phyloP scores from a whole-genome alignment of 2,329 filamentous ascomycete genomes.

The Atkinsonella texensis region DNA sequence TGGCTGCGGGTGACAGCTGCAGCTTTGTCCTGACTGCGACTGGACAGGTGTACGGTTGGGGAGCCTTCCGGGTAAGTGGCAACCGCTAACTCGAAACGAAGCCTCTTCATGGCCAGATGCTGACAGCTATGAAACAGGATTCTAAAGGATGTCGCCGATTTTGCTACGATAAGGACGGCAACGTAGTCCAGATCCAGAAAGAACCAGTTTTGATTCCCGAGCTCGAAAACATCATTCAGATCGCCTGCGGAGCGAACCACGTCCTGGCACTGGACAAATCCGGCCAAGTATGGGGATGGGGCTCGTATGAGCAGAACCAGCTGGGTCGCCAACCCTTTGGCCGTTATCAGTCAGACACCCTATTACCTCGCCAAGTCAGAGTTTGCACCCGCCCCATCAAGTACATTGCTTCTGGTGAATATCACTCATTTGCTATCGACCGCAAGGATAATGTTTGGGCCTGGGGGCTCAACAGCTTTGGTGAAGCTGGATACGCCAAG shows the following conservation, averaged over 20 bases:
- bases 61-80: slow-evolving; percentile 57
- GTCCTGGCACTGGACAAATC: slow-evolving; percentile 54
- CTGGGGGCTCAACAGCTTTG: slow-evolving; percentile 83
- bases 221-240: slow-evolving; percentile 53
- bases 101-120: not conserved
- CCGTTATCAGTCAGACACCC: slow-evolving; percentile 49
- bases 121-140: slow-evolving; percentile 3
- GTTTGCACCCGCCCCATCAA: slow-evolving; percentile 45
- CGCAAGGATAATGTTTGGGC: slow-evolving; percentile 58
- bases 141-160: slow-evolving; percentile 18
- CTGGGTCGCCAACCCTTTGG: slow-evolving; percentile 48
- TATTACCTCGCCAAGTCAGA: slow-evolving; percentile 47
- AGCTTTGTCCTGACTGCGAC: slow-evolving; percentile 66
- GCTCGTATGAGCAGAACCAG: slow-evolving; percentile 56
- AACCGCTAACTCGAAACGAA: not conserved
- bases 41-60: slow-evolving; percentile 72
- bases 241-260: slow-evolving; percentile 60
- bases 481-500: slow-evolving; percentile 57
- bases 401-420: slow-evolving; percentile 52
- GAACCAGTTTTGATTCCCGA: slow-evolving; percentile 43
- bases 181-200: slow-evolving; percentile 31
- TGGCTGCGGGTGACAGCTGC: slow-evolving; percentile 62
- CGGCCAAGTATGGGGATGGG: slow-evolving; percentile 58
- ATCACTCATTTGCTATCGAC: slow-evolving; percentile 73
- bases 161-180: slow-evolving; percentile 41